Conservation (phyloP, 2,329 filamentous ascomycete species). For the Ascosphaera apis region DNA sequence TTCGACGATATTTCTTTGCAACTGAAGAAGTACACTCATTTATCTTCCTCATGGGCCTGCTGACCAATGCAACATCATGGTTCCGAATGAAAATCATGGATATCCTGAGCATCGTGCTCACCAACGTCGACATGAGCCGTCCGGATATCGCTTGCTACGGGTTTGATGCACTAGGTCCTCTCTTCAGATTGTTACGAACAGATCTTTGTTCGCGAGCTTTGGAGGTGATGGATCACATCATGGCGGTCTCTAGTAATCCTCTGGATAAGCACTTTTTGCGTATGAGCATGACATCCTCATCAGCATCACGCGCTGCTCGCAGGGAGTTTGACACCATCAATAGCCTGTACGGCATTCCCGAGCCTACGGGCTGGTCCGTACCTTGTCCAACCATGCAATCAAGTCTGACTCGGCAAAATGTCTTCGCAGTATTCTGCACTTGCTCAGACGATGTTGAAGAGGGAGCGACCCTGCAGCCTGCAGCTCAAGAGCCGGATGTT, state of each 20-base stretch:
- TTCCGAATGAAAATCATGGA: constrained; percentile 87
- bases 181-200: constrained; percentile 72
- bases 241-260: constrained; percentile 75
- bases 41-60: constrained; percentile 70
- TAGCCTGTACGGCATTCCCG: constrained; percentile 88
- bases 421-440: constrained; percentile 90
- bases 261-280: constrained; percentile 86
- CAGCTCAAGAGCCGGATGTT: constrained; percentile 54
- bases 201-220: constrained; percentile 85
- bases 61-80: constrained; percentile 75
- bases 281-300: constrained; percentile 83
- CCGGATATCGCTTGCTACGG: constrained; percentile 76
- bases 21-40: constrained; percentile 63
- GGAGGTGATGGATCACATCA: constrained; percentile 79
- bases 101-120: constrained; percentile 62
- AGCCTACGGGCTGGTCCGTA: constrained; percentile 88
- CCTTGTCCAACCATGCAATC: constrained; percentile 81
- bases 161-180: constrained; percentile 80
- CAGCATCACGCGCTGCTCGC: constrained; percentile 60
- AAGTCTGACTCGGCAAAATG: constrained; percentile 64
- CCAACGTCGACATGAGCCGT: constrained; percentile 80
- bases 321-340: constrained; percentile 92
- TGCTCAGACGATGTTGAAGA: constrained; percentile 47
- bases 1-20: constrained; percentile 60
- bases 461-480: constrained; percentile 24